Conservation (phyloP, 2,329 filamentous ascomycete species). For the Phialophora chinensis region DNA sequence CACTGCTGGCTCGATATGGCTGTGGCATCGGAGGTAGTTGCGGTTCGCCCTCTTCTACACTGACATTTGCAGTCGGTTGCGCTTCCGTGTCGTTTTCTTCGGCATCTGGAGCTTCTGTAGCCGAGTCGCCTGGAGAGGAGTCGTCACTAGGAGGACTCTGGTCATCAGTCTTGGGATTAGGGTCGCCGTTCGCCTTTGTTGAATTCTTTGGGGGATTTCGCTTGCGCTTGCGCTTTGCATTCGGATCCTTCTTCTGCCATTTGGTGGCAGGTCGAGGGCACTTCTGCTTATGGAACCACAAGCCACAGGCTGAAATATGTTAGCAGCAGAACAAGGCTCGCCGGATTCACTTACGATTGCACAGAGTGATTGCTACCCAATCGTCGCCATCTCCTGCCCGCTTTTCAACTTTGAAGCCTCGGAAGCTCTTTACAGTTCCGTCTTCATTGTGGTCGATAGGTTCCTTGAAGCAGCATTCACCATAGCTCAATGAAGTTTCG, state of each 20-base stretch:
- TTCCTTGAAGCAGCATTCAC: conserved; percentile 76
- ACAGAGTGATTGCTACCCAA: conserved; percentile 78
- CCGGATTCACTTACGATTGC: conserved; percentile 73
- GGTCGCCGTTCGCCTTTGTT: conserved; percentile 44
- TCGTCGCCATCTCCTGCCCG: conserved; percentile 68
- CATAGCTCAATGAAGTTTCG: conserved; percentile 74
- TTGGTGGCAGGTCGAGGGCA: conserved; percentile 80
- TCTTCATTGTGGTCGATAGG: conserved; percentile 67
- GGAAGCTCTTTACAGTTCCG: conserved; percentile 69
- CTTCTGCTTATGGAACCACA: conserved; percentile 91
- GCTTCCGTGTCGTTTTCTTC: conserved; percentile 39
- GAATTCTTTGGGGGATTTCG: conserved; percentile 39
- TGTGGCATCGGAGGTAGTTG: conserved; percentile 47
- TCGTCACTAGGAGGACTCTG: conserved; percentile 46
- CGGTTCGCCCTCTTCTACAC: conserved; percentile 46
- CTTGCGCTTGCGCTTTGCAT: conserved; percentile 49
- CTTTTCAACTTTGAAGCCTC: conserved; percentile 78
- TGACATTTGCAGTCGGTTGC: conserved; percentile 40
- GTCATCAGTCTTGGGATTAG: conserved; percentile 44
- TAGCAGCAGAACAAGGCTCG: conserved; percentile 25
- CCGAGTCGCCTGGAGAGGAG: conserved; percentile 44
- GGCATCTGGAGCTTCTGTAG: conserved; percentile 32
- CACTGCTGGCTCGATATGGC: conserved; percentile 55
- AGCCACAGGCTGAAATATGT: conserved; percentile 71
- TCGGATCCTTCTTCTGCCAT: conserved; percentile 72